Evolutionary conservation across 2,329 filamentous ascomycete genomes (phyloP), one percentile per base, ranked within the genome.

Genomic region (Macrophomina pseudophaseolina): DNA sequence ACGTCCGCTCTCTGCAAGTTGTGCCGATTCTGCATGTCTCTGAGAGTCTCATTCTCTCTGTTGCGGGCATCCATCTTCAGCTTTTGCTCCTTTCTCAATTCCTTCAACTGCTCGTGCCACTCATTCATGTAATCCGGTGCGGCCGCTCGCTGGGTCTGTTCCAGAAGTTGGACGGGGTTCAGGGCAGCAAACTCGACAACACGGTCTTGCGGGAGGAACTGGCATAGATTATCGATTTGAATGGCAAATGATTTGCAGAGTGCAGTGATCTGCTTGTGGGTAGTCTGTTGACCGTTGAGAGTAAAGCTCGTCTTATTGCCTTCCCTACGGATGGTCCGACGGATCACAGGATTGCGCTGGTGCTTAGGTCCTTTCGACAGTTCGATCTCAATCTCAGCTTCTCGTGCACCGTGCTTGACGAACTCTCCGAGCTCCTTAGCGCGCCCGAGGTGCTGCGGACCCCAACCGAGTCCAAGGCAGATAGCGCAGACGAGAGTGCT

Each of bases 401-500:
- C 87, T 60, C 88, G 83, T 70, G 87, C 88, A 44, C 93, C 93
- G 77, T 97, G 91, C 79, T 98, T 98, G 71, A 99, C 93, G 74
- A 95, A 99, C 74, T 97, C 94, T 65, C 90, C 90, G 67, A 94
- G 83, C 14, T 93, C 89, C 72, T 91, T 93, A 6, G 94, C 93
- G 68, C 95, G 90, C 16, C 94, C 95, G 16, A 99, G 85, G 73
- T 94, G 88, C 78, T 90, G 72, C 30, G 94, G 89, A 38, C 88
- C 87, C 84, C 91, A 97, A 56, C 95, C 95, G 32, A 99, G 82
- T 2, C 95, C 95, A 14, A 99, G 81, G 74, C 95, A 98, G 71
- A 99, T 97, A 52, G 95, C 95, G 79, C 95, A 99, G 51, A 99
- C 94, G 32, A 99, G 84, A 0, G 95, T 97, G 80, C 94, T 98